Evolutionary conservation across 75 land plant species (phyloP), one percentile per base, ranked within the genome.

Genomic region (Chamaecyparis obtusa): DNA sequence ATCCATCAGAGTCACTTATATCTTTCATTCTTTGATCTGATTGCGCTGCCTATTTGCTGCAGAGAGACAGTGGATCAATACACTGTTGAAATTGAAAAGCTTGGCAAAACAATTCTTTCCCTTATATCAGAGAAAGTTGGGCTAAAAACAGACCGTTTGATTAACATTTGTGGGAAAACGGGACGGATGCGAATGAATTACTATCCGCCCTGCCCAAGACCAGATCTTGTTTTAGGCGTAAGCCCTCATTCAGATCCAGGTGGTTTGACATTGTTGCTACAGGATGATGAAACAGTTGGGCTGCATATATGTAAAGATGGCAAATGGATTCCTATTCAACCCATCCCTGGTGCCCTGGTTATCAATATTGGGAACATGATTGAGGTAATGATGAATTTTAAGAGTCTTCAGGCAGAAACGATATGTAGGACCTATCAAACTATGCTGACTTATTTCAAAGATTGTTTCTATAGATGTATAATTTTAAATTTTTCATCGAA

Each of bases 181-280:
- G 17, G 17, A 56, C 60, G 17, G 21, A 16, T 56, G 60, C 17
- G 21, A 56, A 16, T 15, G 67, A 93, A 94, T 81, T 94, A 89
- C 85, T 93, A 92, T 83, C 95, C 94, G 30, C 87, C 94, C 5
- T 94, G 95, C 69, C 94, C 95, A 9, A 88, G 92, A 56, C 95
- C 95, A 16, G 89, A 91, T n/a, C 90, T 94, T 9, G 87, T 89
- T 21, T 85, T 94, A 72, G 95, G 95, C 27, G 17, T 93, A 71
- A 92, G 89, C 44, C 86, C 95, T 37, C 95, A 94, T 77, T 91
- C 94, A 17, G 95, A 93, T 88, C 85, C 87, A 76, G 90, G 94
- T 19, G 83, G 64, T n/a, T 36, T 94, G 83, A 88, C 94, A 44
- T 55, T 91, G 84, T 16, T 93, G 16, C 86, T 91, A 13, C 92